These are phyloP conservation scores for Gastrolobium villosum DNA, from an alignment of 306 rosid species.

Conservation along the genomic window DNA sequence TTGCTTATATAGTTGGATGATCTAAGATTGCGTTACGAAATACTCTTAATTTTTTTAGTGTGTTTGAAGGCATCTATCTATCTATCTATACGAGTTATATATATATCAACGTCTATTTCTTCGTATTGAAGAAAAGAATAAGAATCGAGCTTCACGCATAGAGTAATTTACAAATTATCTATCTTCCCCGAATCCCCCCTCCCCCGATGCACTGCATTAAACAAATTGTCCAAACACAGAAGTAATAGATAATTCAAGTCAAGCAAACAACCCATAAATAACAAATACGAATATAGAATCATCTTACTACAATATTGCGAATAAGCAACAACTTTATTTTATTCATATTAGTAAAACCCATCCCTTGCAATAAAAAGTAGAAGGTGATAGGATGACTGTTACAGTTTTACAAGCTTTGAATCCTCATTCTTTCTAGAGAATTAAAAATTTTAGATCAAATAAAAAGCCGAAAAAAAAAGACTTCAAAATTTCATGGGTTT, in stretches of 20 bases:
- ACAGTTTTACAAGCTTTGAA: slow-evolving; percentile 42
- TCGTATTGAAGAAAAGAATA: slow-evolving; percentile 51
- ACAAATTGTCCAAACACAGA: slow-evolving; percentile 16
- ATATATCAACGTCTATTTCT: slow-evolving; percentile 48
- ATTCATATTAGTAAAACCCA: slow-evolving; percentile 49
- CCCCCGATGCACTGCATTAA: slow-evolving; percentile 22
- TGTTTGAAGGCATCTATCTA: slow-evolving; percentile 43
- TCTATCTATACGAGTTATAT: background rate
- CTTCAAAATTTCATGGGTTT: slow-evolving; percentile 63
- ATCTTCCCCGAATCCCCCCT: slow-evolving; percentile 21
- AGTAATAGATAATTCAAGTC: slow-evolving; percentile 16
- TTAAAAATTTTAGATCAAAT: slow-evolving; percentile 22
- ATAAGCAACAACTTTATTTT: slow-evolving; percentile 13
- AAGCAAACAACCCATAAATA: slow-evolving; percentile 9
- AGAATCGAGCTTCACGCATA: slow-evolving; percentile 35
- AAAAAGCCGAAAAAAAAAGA: slow-evolving; percentile 9
- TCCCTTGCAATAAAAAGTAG: slow-evolving; percentile 74
- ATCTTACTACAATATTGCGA: background rate
- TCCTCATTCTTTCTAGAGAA: slow-evolving; percentile 44
- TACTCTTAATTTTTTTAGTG: slow-evolving; percentile 7
- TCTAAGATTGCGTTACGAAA: background rate
- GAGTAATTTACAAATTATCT: slow-evolving; percentile 47
- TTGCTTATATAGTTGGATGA: background rate
- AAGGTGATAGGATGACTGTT: slow-evolving; percentile 60
- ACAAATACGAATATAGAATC: slow-evolving; percentile 23